Conservation (phyloP, 2,329 filamentous ascomycete genomes). For the Lasiodiplodia citricola region DNA sequence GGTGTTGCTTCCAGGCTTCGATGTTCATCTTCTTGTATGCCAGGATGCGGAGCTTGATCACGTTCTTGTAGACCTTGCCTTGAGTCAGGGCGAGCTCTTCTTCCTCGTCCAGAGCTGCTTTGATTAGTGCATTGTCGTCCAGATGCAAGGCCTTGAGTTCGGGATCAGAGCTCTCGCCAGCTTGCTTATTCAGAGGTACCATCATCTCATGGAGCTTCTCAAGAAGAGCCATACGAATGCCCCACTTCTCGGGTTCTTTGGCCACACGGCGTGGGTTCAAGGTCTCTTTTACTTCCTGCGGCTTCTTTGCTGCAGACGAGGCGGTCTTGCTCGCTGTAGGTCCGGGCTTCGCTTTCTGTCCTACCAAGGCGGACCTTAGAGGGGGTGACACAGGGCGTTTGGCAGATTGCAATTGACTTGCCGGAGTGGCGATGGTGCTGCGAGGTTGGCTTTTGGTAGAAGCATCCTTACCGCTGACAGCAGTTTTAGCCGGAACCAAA, state of each 20-base stretch:
- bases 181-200: slow-evolving; percentile 68
- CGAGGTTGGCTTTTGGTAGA: not conserved
- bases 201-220: slow-evolving; percentile 70
- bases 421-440: not conserved
- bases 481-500: slow-evolving; percentile 30
- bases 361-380: slow-evolving; percentile 23
- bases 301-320: slow-evolving; percentile 1
- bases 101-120: slow-evolving; percentile 76
- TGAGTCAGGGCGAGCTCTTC: slow-evolving; percentile 73
- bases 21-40: slow-evolving; percentile 75
- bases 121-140: slow-evolving; percentile 70
- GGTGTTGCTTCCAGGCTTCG: slow-evolving; percentile 72
- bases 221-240: slow-evolving; percentile 48
- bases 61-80: slow-evolving; percentile 75
- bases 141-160: slow-evolving; percentile 63
- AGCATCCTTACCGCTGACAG: not conserved
- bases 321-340: slow-evolving; percentile 28
- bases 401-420: slow-evolving; percentile 32
- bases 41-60: slow-evolving; percentile 81
- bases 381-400: slow-evolving; percentile 31
- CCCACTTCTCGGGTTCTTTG: slow-evolving; percentile 49
- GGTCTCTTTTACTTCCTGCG: slow-evolving; percentile 43
- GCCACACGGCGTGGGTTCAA: slow-evolving; percentile 72
- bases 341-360: slow-evolving; percentile 10
- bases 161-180: slow-evolving; percentile 59